Evolutionary conservation across 176 grass and related monocot species (phyloP), one percentile per base, ranked within the genome.

Genomic region (Avena sativa): DNA sequence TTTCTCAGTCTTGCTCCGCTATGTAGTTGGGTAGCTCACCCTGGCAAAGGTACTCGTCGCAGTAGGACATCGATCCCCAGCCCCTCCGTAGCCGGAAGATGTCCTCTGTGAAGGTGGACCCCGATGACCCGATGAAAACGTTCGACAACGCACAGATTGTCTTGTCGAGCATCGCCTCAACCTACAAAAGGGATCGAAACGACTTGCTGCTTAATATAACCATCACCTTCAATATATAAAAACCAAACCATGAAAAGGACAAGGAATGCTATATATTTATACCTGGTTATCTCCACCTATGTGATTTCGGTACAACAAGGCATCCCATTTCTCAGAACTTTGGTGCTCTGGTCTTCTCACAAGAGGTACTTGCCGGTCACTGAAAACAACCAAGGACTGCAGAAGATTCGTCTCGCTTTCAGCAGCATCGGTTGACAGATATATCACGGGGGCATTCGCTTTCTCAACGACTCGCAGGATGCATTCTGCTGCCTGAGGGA

Each of bases 121-220:
- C 96, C 19, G 93, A 87, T 19, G 96, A 81, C 23, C 96, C 97
- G 28, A 99, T 86, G 82, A 99, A 99, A 21, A 98, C 89, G 4
- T 92, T 96, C 0, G 96, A 93, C 62, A 98, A 25, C 5, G 97
- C 88, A 16, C 94, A 96, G 14, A 98, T 98, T 34, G 97, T 93
- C 87, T 98, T 98, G 72, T 98, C 97, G 20, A 99, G 90, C 97
- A 98, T 98, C 5, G 96, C 96, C 30, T 98, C 96, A 6, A 92
- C 92, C 94, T 98, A 71, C 71, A 86, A 8, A 71, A 17, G 57
- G 26, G 23, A 50, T 58, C 52, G 0, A 47, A 48, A 11, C 16
- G 40, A 30, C 13, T 71, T 63, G 46, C 30, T 8, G 3, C 71
- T 70, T 59, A 88, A 30, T 47, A 86, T 43, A 83, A 34, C 12